phyloP scores from a whole-genome alignment of 2,329 filamentous ascomycete genomes.

The Cladosporium sp. region DNA sequence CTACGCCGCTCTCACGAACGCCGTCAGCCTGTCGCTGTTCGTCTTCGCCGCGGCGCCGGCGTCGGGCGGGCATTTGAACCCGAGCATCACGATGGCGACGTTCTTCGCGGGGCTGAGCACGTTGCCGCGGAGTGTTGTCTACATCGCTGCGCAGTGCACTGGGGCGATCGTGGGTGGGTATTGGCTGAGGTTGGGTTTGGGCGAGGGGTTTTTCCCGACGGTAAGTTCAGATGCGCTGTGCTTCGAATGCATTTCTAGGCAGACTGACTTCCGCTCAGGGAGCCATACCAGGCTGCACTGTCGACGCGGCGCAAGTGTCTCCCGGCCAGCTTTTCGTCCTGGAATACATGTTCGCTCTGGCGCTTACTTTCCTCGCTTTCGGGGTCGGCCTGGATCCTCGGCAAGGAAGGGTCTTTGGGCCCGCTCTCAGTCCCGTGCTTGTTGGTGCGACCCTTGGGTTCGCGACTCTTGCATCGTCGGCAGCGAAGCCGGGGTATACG shows the following conservation, averaged over 20 bases:
- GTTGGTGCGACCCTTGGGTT: slow-evolving; percentile 36
- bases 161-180: slow-evolving; percentile 32
- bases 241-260: neutral
- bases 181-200: slow-evolving; percentile 19
- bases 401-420: slow-evolving; percentile 45
- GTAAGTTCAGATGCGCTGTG: neutral
- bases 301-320: slow-evolving; percentile 16
- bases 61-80: slow-evolving; percentile 49
- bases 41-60: slow-evolving; percentile 46
- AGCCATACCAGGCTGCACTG: slow-evolving; percentile 18
- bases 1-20: slow-evolving; percentile 15
- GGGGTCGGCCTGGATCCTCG: slow-evolving; percentile 50
- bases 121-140: slow-evolving; percentile 43
- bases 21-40: slow-evolving; percentile 36
- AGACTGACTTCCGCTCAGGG: slow-evolving; percentile 5
- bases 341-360: slow-evolving; percentile 43
- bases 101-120: slow-evolving; percentile 47
- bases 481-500: slow-evolving; percentile 29
- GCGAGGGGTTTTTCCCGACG: slow-evolving; percentile 14
- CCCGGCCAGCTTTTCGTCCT: slow-evolving; percentile 34
- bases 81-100: slow-evolving; percentile 48
- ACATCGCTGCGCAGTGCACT: slow-evolving; percentile 40
- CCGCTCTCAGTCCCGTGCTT: slow-evolving; percentile 43
- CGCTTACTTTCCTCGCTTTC: slow-evolving; percentile 45
- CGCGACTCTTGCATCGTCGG: slow-evolving; percentile 23